Conservation (phyloP, 305 asterid species). For the Fraxinus xanthoxyloides region DNA sequence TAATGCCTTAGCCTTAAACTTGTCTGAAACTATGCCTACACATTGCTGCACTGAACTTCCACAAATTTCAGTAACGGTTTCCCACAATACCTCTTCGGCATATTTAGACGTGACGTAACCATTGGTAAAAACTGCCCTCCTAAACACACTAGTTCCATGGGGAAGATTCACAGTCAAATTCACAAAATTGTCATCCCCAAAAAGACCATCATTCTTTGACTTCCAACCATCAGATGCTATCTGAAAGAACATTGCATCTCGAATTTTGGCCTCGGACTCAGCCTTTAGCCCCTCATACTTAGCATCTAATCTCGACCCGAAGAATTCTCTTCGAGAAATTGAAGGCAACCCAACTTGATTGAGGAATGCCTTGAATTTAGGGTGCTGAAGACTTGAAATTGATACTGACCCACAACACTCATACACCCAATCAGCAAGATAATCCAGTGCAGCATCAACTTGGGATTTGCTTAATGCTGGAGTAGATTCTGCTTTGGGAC, state of each 20-base stretch:
- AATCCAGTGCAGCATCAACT: slow-evolving; percentile 63
- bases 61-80: slow-evolving; percentile 69
- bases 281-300: slow-evolving; percentile 64
- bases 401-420: slow-evolving; percentile 84
- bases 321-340: slow-evolving; percentile 54
- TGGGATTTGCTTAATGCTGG: slow-evolving; percentile 61
- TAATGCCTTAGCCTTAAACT: slow-evolving; percentile 75
- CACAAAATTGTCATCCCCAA: slow-evolving; percentile 56
- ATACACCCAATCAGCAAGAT: slow-evolving; percentile 78
- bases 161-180: slow-evolving; percentile 82
- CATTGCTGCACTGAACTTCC: slow-evolving; percentile 65
- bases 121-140: slow-evolving; percentile 60
- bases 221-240: slow-evolving; percentile 87
- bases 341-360: slow-evolving; percentile 70
- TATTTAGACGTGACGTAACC: slow-evolving; percentile 62
- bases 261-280: slow-evolving; percentile 72
- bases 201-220: slow-evolving; percentile 28
- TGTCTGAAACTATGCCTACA: slow-evolving; percentile 89
- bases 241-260: slow-evolving; percentile 96
- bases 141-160: slow-evolving; percentile 73
- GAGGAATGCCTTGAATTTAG: slow-evolving; percentile 80
- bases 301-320: slow-evolving; percentile 55
- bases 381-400: slow-evolving; percentile 82
- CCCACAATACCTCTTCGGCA: slow-evolving; percentile 85
- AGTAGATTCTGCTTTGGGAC: slow-evolving; percentile 60